Conservation (phyloP, 495 filamentous ascomycete species). For the Penicillium fimorum region DNA sequence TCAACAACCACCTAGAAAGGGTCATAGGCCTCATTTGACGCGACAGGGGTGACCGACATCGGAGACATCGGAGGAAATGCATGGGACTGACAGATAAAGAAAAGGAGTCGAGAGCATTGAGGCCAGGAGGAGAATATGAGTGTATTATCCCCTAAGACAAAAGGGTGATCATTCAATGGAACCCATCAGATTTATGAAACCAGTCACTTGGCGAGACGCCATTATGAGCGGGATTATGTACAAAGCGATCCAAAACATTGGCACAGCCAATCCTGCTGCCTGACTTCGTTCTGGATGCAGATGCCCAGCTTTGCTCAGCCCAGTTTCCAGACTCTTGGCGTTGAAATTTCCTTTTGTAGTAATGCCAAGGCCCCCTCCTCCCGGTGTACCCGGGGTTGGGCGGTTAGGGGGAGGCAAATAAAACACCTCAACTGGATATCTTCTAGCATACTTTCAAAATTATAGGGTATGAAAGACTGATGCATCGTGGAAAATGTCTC, state of each 20-base stretch:
- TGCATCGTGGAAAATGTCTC: background rate
- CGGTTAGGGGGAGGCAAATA: background rate
- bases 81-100: background rate
- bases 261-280: constrained; percentile 7
- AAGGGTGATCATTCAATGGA: background rate
- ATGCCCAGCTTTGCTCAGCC: background rate
- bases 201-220: constrained; percentile 3
- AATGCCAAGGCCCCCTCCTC: constrained; percentile 9
- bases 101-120: background rate
- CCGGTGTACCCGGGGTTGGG: constrained; percentile 1
- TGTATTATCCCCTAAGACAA: background rate
- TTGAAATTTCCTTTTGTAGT: background rate
- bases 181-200: constrained; percentile 5
- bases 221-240: background rate
- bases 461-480: background rate
- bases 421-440: background rate
- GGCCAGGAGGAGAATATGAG: background rate
- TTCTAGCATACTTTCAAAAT: background rate
- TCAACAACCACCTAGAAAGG: constrained; percentile 11
- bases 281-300: background rate
- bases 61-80: constrained; percentile 8
- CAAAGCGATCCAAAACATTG: constrained; percentile 4
- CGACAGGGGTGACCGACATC: constrained; percentile 2
- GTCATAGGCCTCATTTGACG: constrained; percentile 10
- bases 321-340: constrained; percentile 3